Percentiles rank a stretch among this genome's conserved stretches.
These are phyloP conservation scores for Dissoconium aciculare DNA, from an alignment of 2,329 filamentous ascomycete species.

Conservation along the genomic window DNA sequence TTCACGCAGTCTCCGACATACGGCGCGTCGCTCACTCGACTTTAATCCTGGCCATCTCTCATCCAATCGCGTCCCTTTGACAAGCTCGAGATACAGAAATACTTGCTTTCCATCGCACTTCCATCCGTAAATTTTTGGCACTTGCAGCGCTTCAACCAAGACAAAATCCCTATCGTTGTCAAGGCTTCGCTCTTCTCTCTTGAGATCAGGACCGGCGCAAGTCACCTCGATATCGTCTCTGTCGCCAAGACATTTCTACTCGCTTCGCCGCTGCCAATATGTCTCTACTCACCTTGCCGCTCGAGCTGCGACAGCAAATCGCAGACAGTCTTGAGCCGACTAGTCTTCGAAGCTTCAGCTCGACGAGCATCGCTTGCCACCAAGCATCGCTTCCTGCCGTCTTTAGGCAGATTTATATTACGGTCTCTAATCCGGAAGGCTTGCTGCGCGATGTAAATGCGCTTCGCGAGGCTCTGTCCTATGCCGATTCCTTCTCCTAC, in stretches of 20 bases:
- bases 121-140: slow-evolving; percentile 4
- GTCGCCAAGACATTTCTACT: not conserved
- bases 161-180: not conserved
- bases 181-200: not conserved
- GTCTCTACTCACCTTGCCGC: not conserved
- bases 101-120: slow-evolving; percentile 1
- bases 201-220: not conserved
- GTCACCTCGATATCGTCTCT: slow-evolving; percentile 1
- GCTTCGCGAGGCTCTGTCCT: slow-evolving; percentile 1
- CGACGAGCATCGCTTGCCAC: slow-evolving; percentile 2
- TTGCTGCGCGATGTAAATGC: not conserved
- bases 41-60: slow-evolving; percentile 1
- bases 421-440: slow-evolving; percentile 1
- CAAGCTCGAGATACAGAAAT: slow-evolving; percentile 4
- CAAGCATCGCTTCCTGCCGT: not conserved
- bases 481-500: not conserved
- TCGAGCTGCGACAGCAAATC: not conserved
- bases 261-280: not conserved
- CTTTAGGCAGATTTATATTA: slow-evolving; percentile 2
- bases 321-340: not conserved
- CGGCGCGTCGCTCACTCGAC: not conserved
- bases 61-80: not conserved
- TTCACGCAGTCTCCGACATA: not conserved
- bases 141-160: not conserved
- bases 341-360: slow-evolving; percentile 2